Base-by-base conservation (phyloP, 345 rosid species). In the Eucalyptus coolabah region DNA sequence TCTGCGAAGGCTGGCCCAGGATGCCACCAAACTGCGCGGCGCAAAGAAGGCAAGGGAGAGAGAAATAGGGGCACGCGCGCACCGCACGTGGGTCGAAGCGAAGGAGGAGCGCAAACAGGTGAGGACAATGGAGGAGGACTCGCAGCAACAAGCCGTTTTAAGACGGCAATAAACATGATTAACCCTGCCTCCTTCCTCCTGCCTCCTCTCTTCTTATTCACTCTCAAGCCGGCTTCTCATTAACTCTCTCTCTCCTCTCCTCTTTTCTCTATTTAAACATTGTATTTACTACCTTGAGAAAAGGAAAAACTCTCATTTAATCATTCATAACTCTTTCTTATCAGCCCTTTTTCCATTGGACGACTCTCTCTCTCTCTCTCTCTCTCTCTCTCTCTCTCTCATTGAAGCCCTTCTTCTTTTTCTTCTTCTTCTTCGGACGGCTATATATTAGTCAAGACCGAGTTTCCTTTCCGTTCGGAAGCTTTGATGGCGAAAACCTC, bases 401-500 rank as follows among this genome's bases (percentile, higher is more conserved):
- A 21, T 9, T 37, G 44, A 26, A 15, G 21, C 30, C 40, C 63
- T 60, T 30, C 67, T 60, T 12, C 60, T 44, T 42, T 30, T 83
- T 56, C 42, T 51, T 26, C 59, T 44, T 50, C 47, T 83, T 56
- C 59, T 51, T 32, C 51, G 10, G 59, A 53, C 9, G 11, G 26
- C 59, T 53, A 53, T 53, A 53, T 53, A 53, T 53, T 53, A 40
- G 85, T 40, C 85, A 5, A 77, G 14, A 7, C 47, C 85, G 16
- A 77, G 85, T 40, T 77, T 42, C 47, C 47, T 40, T 77, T 23
- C 47, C 47, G 47, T 11, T 21, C 47, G 63, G 47, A 40, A 23
- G 85, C 67, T 90, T 89, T 49, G 56, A 94, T 94, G 96, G 93
- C 95, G 89, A 95, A 92, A 86, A 89, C 90, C 86, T 92, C 94